phyloP scores from a whole-genome alignment of 176 grass and related monocot genomes.

The Carex littledalei region DNA sequence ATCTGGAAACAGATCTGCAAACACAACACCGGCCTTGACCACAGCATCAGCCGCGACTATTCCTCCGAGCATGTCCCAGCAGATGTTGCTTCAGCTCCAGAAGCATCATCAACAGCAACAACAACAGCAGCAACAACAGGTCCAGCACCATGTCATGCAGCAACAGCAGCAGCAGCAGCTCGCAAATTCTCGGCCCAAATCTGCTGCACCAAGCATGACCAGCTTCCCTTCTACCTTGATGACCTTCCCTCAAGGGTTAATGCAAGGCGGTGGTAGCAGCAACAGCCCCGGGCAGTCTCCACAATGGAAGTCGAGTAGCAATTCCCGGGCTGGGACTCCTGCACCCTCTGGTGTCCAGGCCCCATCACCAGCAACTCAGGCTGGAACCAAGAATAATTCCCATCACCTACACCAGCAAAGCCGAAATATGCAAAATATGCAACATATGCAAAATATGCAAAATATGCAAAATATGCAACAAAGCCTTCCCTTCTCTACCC shows the following conservation, averaged over 20 bases:
- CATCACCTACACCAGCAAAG: slow-evolving; percentile 36
- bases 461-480: slow-evolving; percentile 34
- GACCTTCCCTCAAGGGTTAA: slow-evolving; percentile 10
- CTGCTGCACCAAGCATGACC: slow-evolving; percentile 47
- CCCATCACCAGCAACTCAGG: slow-evolving; percentile 26
- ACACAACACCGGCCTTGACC: slow-evolving; percentile 14
- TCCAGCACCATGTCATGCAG: slow-evolving; percentile 45
- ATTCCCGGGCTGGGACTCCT: slow-evolving; percentile 44
- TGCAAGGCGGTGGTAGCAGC: slow-evolving; percentile 38
- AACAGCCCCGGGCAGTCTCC: slow-evolving; percentile 27
- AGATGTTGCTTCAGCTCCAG: slow-evolving; percentile 43
- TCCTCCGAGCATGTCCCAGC: slow-evolving; percentile 16
- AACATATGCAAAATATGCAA: no score
- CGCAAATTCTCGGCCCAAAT: slow-evolving; percentile 58
- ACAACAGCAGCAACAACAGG: slow-evolving; percentile 18
- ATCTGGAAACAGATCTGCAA: slow-evolving; percentile 40
- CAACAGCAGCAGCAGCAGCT: slow-evolving; percentile 55
- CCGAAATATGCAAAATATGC: slow-evolving; percentile 7
- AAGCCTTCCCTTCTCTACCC: slow-evolving; percentile 35
- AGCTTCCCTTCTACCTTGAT: slow-evolving; percentile 40
- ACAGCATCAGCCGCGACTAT: background rate
- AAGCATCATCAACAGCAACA: slow-evolving; percentile 29
- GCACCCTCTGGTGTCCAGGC: slow-evolving; percentile 26
- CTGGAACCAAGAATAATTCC: slow-evolving; percentile 52
- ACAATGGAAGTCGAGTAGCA: slow-evolving; percentile 51